Percentiles rank a stretch among this genome's conserved stretches.
Evolutionary conservation across 805 yeast genomes (phyloP).

Genomic region (Lipomyces orientalis): DNA sequence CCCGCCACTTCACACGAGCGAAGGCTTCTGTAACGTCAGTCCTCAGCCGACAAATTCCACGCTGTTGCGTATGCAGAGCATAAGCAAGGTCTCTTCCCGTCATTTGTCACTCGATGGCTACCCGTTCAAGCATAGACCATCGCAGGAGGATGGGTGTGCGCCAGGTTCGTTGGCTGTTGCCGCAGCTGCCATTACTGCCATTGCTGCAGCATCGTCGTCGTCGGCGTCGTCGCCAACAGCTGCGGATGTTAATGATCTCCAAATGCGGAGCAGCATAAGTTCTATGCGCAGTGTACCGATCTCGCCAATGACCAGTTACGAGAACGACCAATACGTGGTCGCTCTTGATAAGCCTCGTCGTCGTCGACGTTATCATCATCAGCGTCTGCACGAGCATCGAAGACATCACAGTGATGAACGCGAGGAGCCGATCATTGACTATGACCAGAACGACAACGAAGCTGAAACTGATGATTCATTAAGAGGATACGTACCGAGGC

Average conservation of each 20-base stretch:
- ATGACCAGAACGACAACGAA: background rate
- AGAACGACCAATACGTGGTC: background rate
- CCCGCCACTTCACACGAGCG: background rate
- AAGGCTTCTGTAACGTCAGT: constrained; percentile 3
- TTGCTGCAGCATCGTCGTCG: constrained; percentile 1
- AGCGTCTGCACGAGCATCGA: background rate
- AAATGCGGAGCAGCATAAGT: background rate
- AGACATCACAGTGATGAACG: background rate
- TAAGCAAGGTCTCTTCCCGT: background rate
- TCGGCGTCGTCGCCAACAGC: background rate
- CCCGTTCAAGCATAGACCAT: constrained; percentile 2
- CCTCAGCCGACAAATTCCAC: constrained; percentile 10
- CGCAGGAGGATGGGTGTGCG: background rate
- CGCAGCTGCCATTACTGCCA: constrained; percentile 25
- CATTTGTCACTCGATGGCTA: constrained; percentile 1
- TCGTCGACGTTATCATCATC: background rate
- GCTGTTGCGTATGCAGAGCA: background rate
- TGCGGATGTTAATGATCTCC: background rate
- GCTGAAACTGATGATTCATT: background rate
- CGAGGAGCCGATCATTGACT: background rate
- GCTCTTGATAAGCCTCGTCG: background rate
- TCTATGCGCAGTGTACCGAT: background rate
- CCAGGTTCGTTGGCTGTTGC: constrained; percentile 14
- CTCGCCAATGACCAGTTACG: background rate
- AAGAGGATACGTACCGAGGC: background rate